Conservation (phyloP, 192 early-diverging fungal genomes). For the Phlyctochytrium planicorne region DNA sequence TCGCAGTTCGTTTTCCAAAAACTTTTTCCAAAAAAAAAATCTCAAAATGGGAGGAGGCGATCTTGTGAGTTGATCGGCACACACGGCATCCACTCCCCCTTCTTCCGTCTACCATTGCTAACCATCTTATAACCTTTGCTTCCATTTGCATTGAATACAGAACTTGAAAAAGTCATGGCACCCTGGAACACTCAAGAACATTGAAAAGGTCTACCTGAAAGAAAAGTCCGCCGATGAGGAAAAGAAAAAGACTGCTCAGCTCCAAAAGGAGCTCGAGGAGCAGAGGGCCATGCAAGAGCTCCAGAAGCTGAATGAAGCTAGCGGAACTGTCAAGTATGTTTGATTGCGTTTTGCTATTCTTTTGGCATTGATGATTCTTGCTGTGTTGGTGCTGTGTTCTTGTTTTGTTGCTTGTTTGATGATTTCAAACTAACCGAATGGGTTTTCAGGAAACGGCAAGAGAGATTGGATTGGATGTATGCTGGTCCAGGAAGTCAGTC, state of each 20-base stretch:
- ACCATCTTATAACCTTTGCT: too few relatives aligned
- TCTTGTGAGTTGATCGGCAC: too few relatives aligned
- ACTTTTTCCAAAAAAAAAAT: too few relatives aligned
- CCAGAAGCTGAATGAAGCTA: conserved; percentile 68
- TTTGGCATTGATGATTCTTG: not conserved
- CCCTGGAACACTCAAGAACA: conserved; percentile 87
- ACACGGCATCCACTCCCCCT: too few relatives aligned
- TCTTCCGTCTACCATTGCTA: too few relatives aligned
- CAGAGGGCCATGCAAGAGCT: conserved; percentile 87
- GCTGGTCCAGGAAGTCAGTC: conserved; percentile 58
- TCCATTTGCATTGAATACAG: too few relatives aligned
- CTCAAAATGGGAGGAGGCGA: too few relatives aligned
- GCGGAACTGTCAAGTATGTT: conserved; percentile 30
- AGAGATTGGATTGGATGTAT: conserved; percentile 97
- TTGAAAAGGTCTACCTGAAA: conserved; percentile 86
- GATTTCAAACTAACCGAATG: too few relatives aligned
- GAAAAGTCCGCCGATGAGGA: conserved; percentile 84
- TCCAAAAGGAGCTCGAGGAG: conserved; percentile 88
- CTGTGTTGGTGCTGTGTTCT: not conserved
- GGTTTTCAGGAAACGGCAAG: conserved; percentile 49
- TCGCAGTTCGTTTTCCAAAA: too few relatives aligned
- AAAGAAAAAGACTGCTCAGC: conserved; percentile 80
- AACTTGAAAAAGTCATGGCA: conserved; percentile 99
- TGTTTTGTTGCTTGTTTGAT: conserved; percentile 6
- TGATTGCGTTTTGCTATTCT: not conserved